Evolutionary conservation across 1,284 basidiomycete genomes (phyloP).

Genomic region (Cryptococcus neoformans): DNA sequence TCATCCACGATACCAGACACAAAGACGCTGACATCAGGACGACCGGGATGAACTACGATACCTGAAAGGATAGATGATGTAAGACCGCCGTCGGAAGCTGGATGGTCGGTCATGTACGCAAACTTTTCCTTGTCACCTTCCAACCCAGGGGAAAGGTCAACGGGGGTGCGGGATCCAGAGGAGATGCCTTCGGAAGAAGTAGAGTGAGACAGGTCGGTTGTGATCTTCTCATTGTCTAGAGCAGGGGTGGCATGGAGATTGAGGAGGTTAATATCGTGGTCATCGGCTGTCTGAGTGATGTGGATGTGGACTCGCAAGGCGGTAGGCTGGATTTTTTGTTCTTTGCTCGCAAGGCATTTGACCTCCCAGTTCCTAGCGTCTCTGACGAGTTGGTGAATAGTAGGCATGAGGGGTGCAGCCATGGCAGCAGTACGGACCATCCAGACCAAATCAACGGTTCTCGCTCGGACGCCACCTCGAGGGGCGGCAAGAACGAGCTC

Average conservation of each 20-base stretch:
- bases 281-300: constrained; percentile 36
- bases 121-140: constrained; percentile 21
- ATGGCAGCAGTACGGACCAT: constrained; percentile 36
- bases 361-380: constrained; percentile 36
- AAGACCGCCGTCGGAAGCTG: constrained; percentile 13
- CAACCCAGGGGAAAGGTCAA: not conserved
- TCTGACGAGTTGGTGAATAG: constrained; percentile 33
- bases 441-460: constrained; percentile 48
- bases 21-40: constrained; percentile 28
- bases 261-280: constrained; percentile 28
- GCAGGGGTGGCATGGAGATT: not conserved
- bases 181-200: not conserved
- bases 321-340: constrained; percentile 18
- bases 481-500: constrained; percentile 38
- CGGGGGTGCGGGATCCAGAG: not conserved
- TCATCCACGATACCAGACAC: constrained; percentile 25
- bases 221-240: not conserved
- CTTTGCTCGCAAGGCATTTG: constrained; percentile 23
- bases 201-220: constrained; percentile 12
- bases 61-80: constrained; percentile 12
- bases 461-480: constrained; percentile 40
- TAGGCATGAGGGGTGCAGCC: constrained; percentile 37
- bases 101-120: constrained; percentile 24
- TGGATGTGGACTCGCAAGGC: constrained; percentile 42
- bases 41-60: constrained; percentile 24